These are phyloP conservation scores for Besnoitia besnoiti DNA, from an alignment of 169 alveolate genomes.

Conservation along the genomic window DNA sequence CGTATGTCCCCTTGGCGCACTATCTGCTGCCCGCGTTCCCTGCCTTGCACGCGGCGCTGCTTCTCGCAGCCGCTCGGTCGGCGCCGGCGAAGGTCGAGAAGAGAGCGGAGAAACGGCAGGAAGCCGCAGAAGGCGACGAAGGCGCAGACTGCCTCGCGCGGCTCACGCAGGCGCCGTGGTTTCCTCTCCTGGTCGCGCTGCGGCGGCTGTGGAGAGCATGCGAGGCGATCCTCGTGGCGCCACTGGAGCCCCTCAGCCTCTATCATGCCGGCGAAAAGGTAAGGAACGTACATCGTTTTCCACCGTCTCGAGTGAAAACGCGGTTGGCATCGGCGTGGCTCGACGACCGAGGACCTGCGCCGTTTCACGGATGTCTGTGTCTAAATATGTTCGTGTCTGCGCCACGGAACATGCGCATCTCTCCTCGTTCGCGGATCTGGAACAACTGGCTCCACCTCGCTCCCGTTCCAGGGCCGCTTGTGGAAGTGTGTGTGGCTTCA, in stretches of 20 bases:
- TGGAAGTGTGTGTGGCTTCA: too few species aligned
- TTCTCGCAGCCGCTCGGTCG: neutral
- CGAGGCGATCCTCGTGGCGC: neutral
- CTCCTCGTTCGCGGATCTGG: too few species aligned
- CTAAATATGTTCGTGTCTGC: too few species aligned
- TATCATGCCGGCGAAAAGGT: constrained; percentile 19
- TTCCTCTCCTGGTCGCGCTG: neutral
- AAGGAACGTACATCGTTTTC: neutral
- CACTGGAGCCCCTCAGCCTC: constrained; percentile 16
- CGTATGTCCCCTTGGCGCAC: constrained; percentile 43
- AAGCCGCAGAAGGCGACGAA: constrained; percentile 25
- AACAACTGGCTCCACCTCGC: too few species aligned
- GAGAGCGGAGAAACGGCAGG: neutral
- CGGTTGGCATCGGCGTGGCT: too few species aligned
- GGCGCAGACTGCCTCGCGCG: neutral
- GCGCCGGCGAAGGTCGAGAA: constrained; percentile 1
- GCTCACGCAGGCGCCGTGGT: neutral
- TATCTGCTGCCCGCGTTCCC: constrained; percentile 52
- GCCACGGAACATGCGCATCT: too few species aligned
- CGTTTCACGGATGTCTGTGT: too few species aligned
- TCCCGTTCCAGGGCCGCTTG: too few species aligned
- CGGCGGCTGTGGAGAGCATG: neutral
- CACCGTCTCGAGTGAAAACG: too few species aligned
- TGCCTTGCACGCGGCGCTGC: constrained; percentile 27
- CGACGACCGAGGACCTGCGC: too few species aligned